Percentiles rank a stretch among this genome's conserved stretches.
phyloP scores from a whole-genome alignment of 495 filamentous ascomycete genomes.

The Letharia lupina region DNA sequence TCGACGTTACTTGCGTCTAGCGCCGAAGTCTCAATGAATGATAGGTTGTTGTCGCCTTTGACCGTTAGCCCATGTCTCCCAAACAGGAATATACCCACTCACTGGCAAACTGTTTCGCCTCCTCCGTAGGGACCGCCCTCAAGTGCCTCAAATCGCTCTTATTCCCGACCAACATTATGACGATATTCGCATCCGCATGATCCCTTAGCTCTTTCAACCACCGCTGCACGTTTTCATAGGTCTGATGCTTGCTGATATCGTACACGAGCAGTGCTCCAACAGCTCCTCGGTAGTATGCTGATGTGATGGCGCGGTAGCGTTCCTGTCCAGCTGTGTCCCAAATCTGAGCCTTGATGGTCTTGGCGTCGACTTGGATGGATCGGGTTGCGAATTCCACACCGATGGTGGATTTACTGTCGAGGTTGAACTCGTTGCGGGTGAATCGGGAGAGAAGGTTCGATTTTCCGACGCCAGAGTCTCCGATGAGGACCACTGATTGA shows the following conservation, averaged over 20 bases:
- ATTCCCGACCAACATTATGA: constrained; percentile 99
- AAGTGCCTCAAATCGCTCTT: constrained; percentile 99
- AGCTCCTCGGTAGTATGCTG: constrained; percentile 95
- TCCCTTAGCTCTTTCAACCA: constrained; percentile 99
- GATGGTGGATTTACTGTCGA: constrained; percentile 99
- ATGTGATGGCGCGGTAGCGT: constrained; percentile 97
- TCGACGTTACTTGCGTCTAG: constrained; percentile 99
- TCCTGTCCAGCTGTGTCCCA: constrained; percentile 99
- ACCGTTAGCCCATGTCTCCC: constrained; percentile 15
- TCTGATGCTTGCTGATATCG: constrained; percentile 99
- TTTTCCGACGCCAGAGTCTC: constrained; percentile 98
- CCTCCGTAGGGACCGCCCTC: constrained; percentile 94
- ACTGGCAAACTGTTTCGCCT: constrained; percentile 98
- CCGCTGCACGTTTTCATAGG: constrained; percentile 96
- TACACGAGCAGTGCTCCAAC: constrained; percentile 97
- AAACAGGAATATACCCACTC: constrained; percentile 30
- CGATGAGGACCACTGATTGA: constrained; percentile 84
- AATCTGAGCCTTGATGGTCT: constrained; percentile 99
- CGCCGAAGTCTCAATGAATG: constrained; percentile 98
- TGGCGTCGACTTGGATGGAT: constrained; percentile 97
- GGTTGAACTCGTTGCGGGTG: constrained; percentile 99
- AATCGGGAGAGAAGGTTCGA: constrained; percentile 99
- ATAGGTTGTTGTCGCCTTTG: constrained; percentile 85
- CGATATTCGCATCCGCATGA: constrained; percentile 98
- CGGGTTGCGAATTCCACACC: constrained; percentile 98